A percentile compares a stretch with the other conserved stretches of the same genome.
Conservation (phyloP, 805 yeast species). For the Candida boleticola region DNA sequence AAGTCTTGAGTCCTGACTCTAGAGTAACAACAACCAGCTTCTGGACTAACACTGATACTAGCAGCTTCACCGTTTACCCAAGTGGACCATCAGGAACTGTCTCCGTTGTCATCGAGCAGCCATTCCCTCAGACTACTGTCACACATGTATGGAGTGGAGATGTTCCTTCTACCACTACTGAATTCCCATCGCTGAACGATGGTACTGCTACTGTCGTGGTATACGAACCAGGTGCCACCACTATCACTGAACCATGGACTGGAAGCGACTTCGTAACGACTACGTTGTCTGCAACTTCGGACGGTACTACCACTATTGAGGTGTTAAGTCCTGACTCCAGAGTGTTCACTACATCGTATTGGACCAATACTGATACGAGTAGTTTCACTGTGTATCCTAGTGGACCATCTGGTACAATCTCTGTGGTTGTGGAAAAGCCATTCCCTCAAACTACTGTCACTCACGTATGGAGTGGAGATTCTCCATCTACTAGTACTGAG, state of each 20-base stretch:
- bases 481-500: neutral
- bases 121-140: neutral
- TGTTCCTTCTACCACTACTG: neutral
- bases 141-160: neutral
- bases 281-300: neutral
- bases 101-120: neutral
- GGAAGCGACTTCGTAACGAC: neutral
- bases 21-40: neutral
- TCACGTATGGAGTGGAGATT: neutral
- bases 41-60: neutral
- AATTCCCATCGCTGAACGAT: neutral
- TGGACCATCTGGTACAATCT: neutral
- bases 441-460: neutral
- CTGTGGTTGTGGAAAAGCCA: neutral
- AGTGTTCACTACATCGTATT: neutral
- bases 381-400: neutral
- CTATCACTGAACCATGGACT: neutral
- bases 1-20: neutral
- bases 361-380: neutral
- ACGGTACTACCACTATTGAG: neutral
- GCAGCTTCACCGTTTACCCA: neutral
- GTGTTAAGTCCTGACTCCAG: neutral
- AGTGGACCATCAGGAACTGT: neutral
- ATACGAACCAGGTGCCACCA: neutral
- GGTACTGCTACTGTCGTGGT: neutral